Conservation (phyloP, 2,329 filamentous ascomycete species). For the Leptodontidium sp. region DNA sequence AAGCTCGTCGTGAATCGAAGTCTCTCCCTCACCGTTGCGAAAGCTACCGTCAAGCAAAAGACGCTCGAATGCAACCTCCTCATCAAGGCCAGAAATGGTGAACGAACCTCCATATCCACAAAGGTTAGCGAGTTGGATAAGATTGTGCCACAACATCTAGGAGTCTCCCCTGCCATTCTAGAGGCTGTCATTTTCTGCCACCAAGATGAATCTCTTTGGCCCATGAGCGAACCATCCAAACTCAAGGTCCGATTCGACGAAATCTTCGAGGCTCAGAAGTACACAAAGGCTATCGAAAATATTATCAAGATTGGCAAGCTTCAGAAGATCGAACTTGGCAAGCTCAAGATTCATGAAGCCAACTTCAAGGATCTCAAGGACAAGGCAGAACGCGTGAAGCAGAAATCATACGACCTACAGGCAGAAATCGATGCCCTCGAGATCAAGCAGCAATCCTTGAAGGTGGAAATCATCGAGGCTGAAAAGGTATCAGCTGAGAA, state of each 20-base stretch:
- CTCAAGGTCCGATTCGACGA: conserved; percentile 97
- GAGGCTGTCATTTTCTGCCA: conserved; percentile 98
- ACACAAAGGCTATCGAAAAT: conserved; percentile 96
- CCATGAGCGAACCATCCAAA: conserved; percentile 84
- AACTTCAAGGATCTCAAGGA: conserved; percentile 87
- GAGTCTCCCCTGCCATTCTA: conserved; percentile 88
- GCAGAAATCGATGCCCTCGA: conserved; percentile 70
- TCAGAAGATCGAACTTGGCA: conserved; percentile 77
- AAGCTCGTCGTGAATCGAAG: conserved; percentile 86
- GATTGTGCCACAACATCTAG: conserved; percentile 84
- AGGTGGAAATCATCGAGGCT: conserved; percentile 67
- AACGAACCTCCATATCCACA: conserved; percentile 80
- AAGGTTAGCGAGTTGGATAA: conserved; percentile 83
- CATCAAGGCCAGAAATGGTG: conserved; percentile 71
- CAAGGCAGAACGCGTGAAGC: conserved; percentile 76
- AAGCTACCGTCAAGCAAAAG: conserved; percentile 77
- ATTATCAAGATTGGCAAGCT: conserved; percentile 87
- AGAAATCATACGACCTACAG: conserved; percentile 69
- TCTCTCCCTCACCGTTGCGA: conserved; percentile 87
- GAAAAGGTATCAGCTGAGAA: conserved; percentile 65
- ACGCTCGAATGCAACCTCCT: conserved; percentile 83
- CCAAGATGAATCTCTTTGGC: conserved; percentile 97
- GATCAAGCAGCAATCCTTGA: conserved; percentile 65
- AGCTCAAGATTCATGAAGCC: conserved; percentile 77
- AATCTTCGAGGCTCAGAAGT: conserved; percentile 96